phyloP scores from a whole-genome alignment of 192 early-diverging fungal species.

The Coemansia sp. region DNA sequence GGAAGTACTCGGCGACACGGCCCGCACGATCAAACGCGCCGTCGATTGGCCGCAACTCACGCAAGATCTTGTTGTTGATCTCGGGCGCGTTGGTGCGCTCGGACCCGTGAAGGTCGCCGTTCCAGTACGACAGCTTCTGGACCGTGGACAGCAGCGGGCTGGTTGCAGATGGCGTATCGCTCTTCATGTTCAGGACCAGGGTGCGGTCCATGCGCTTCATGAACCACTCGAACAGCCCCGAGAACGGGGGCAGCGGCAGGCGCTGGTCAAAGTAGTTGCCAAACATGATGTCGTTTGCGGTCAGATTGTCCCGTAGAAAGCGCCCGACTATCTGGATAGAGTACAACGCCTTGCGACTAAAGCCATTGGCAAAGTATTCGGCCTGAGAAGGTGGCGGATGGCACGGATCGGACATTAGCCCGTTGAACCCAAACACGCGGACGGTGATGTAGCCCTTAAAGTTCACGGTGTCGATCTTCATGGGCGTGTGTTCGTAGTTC shows the following conservation, averaged over 20 bases:
- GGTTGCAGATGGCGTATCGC: constrained; percentile 43
- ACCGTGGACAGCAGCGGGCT: constrained; percentile 46
- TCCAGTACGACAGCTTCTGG: constrained; percentile 49
- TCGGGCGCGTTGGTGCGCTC: constrained; percentile 24
- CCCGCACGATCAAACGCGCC: constrained; percentile 38
- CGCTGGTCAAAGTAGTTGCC: constrained; percentile 50
- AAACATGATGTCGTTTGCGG: constrained; percentile 48
- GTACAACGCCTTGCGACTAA: constrained; percentile 47
- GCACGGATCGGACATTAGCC: constrained; percentile 46
- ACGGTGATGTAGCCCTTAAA: constrained; percentile 48
- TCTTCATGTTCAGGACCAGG: constrained; percentile 46
- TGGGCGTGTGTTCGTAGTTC: constrained; percentile 47
- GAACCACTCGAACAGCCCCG: constrained; percentile 49
- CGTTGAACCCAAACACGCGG: constrained; percentile 47
- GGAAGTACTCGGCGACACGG: constrained; percentile 46
- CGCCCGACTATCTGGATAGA: constrained; percentile 48
- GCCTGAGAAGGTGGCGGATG: constrained; percentile 44
- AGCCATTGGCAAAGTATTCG: constrained; percentile 44
- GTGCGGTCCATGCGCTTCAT: constrained; percentile 51
- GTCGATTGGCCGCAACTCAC: constrained; percentile 43
- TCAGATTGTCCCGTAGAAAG: constrained; percentile 29
- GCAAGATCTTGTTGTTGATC: constrained; percentile 47
- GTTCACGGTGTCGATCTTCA: constrained; percentile 34
- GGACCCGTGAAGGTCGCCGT: constrained; percentile 32
- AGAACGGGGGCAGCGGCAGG: constrained; percentile 45